phyloP scores from a whole-genome alignment of 2,329 filamentous ascomycete genomes.

The Verticillium nonalfalfae region DNA sequence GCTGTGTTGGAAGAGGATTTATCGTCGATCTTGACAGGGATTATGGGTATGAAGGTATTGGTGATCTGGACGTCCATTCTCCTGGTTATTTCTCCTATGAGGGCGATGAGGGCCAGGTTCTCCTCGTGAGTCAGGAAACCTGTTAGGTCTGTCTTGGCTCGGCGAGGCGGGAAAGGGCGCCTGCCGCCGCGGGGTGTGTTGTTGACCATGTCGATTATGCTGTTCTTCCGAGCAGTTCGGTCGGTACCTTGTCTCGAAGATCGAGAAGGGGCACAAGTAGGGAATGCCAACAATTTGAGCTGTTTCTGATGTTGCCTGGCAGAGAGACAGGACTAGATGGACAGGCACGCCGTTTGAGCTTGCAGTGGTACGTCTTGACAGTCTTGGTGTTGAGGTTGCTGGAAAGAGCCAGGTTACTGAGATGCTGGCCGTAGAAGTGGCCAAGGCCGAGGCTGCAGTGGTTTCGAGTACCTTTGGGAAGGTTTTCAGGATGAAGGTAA shows the following conservation, averaged over 20 bases:
- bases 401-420: background rate
- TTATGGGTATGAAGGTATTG: slow-evolving; percentile 14
- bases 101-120: slow-evolving; percentile 42
- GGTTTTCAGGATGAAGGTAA: background rate
- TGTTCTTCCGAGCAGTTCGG: background rate
- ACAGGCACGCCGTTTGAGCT: too few species aligned
- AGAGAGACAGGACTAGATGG: too few species aligned
- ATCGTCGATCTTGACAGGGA: background rate
- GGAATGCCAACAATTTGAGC: too few species aligned
- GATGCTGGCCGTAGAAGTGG: background rate
- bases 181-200: background rate
- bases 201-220: background rate
- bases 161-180: slow-evolving; percentile 11
- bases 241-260: background rate
- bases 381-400: too few species aligned
- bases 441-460: background rate
- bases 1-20: background rate
- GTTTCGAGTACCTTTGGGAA: background rate
- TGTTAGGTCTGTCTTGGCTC: slow-evolving; percentile 43
- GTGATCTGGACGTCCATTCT: slow-evolving; percentile 46
- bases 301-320: too few species aligned
- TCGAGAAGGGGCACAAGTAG: too few species aligned
- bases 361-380: too few species aligned
- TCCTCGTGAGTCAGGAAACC: slow-evolving; percentile 40
- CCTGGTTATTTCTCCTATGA: slow-evolving; percentile 47